Conservation (phyloP, 1,284 basidiomycete species). For the Bondarzewia mesenterica region DNA sequence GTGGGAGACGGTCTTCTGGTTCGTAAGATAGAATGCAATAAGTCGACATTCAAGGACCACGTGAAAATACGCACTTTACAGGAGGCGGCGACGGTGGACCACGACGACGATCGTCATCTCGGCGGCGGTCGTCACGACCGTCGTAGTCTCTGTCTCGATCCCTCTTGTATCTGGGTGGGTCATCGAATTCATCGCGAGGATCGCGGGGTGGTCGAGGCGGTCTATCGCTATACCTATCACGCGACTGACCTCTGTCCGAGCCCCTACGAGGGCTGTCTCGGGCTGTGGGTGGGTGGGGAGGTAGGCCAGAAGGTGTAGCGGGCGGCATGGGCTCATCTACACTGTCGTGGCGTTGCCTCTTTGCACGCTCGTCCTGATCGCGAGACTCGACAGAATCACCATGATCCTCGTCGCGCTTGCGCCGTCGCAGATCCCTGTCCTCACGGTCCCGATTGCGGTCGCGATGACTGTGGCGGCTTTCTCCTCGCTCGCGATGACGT, state of each 20-base stretch:
- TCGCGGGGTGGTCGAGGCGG: conserved; percentile 35
- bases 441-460: conserved; percentile 36
- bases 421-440: conserved; percentile 38
- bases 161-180: conserved; percentile 32
- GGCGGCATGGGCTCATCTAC: conserved; percentile 25
- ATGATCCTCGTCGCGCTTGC: conserved; percentile 52
- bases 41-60: background rate
- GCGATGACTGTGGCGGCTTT: conserved; percentile 36
- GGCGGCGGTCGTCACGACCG: conserved; percentile 13
- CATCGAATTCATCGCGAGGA: conserved; percentile 54
- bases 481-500: conserved; percentile 20
- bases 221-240: conserved; percentile 41
- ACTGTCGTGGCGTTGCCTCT: conserved; percentile 48
- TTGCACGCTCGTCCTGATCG: conserved; percentile 36
- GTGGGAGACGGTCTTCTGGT: conserved; percentile 61
- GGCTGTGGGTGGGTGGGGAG: conserved; percentile 27
- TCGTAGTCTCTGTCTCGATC: conserved; percentile 22
- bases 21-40: conserved; percentile 5
- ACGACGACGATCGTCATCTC: conserved; percentile 3
- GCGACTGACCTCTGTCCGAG: conserved; percentile 45
- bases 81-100: conserved; percentile 14
- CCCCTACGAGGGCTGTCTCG: conserved; percentile 48
- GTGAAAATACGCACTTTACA: conserved; percentile 14
- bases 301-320: conserved; percentile 33
- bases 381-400: conserved; percentile 30